Evolutionary conservation across 768 basidiomycete genomes (phyloP), one percentile per base, ranked within the genome.

Genomic region (Russula dissimulans): DNA sequence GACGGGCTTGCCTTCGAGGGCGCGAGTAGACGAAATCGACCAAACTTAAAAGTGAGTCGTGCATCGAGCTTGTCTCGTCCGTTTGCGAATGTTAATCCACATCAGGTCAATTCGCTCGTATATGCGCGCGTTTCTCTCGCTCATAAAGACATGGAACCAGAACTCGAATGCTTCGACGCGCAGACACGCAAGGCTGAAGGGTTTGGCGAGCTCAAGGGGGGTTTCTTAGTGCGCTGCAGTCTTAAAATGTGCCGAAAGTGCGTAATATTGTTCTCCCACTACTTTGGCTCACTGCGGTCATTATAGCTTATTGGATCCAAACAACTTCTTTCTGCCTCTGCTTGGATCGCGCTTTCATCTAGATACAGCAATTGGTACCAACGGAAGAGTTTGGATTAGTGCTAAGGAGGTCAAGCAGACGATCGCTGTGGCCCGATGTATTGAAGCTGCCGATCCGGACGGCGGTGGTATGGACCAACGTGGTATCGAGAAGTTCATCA

Each of bases 121-220:
- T 98, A 95, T 71, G 93, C 93, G 0, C 83, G 95, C 31, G 86
- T 99, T 34, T 93, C 93, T 14, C 76, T 95, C 22, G 94, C 97
- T 5, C 92, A 95, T 69, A 90, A 93, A 68, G 95, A 98, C 71
- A 95, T 97, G 90, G 97, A 99, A 56, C 95, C 97, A 1, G 97
- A 99, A 69, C 76, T 99, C 10, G 93, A 97, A 69, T 99, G 97
- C 71, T 91, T 97, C 67, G 91, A 97, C 68, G 90, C 92, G 2
- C 88, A 93, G 66, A 92, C 91, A 29, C 86, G 84, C 64, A 98
- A 97, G 72, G 76, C 93, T 1, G 91, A 91, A 61, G 95, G 93
- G 0, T 97, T 90, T 66, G 97, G 97, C 1, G 94, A 95, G 66
- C 79, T 99, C 41, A 93, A 90, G 65, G 89, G 86, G 8, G 95